Base-by-base conservation (phyloP, 805 yeast species). In the Teunomyces lycoperdinae region DNA sequence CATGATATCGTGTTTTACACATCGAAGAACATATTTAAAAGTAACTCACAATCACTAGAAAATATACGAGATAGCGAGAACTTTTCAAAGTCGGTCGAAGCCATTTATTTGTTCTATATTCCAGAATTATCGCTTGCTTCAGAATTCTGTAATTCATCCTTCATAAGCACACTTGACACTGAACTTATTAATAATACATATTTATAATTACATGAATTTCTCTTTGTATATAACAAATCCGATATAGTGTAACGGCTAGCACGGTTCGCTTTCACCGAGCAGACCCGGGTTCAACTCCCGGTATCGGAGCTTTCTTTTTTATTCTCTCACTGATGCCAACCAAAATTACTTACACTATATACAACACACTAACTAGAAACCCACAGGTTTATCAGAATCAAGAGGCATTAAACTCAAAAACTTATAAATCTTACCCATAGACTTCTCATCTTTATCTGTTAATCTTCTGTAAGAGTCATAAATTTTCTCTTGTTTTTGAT, bases 231-330 rank as follows among this genome's bases (percentile, higher is more conserved):
- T 20, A 11, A 3, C 17, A n/a, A 9, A 40, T 81, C 85, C 86
- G 86, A 80, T 81, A 77, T 82, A 80, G 87, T 82, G 86, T 82
- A 82, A 81, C 85, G 87, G 86, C 83, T 81, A 82, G 81, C 85
- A 82, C 83, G 84, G 85, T 79, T 80, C 85, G 85, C 86, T 82
- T 81, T 83, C 86, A 82, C 87, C 85, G 86, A 80, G 86, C 84
- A 82, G 71, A 76, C 81, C 84, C 85, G 87, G 87, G 87, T 83
- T 83, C 87, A 86, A 83, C 86, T 81, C 87, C 87, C 87, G 85
- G 88, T 76, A 81, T 80, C 86, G 87, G 87, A 82, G 78, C 50
- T 50, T 52, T 49, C 49, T 57, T 59, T 35, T 35, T 6, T 29
- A n/a, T 10, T 9, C 5, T 30, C n/a, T 44, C 9, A 8, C 5